A percentile compares a stretch with the other conserved stretches of the same genome.
Evolutionary conservation across 768 basidiomycete species (phyloP).

Genomic region (Tephrocybe sp.): DNA sequence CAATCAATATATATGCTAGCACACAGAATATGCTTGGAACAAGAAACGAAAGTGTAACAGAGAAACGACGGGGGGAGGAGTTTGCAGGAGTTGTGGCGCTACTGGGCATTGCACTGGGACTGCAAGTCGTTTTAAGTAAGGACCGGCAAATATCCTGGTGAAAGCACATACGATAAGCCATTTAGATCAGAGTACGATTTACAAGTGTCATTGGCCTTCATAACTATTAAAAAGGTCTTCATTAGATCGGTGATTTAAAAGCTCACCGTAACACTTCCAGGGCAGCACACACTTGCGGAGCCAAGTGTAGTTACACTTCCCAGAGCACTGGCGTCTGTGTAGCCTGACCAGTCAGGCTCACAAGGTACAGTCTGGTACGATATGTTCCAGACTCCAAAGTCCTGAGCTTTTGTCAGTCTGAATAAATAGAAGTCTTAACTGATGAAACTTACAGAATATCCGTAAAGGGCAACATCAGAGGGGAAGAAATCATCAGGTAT

Average conservation of each 20-base stretch:
- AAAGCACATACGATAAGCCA: conserved; percentile 57
- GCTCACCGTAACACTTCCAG: conserved; percentile 61
- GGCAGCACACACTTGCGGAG: conserved; percentile 65
- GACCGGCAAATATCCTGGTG: background rate
- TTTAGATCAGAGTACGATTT: conserved; percentile 71
- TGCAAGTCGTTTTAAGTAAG: conserved; percentile 15
- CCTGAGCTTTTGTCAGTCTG: conserved; percentile 36
- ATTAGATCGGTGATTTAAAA: background rate
- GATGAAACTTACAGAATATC: conserved; percentile 38
- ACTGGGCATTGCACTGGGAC: conserved; percentile 38
- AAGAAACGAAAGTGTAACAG: background rate
- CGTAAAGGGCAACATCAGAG: conserved; percentile 65
- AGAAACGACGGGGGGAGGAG: background rate
- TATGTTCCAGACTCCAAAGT: conserved; percentile 88
- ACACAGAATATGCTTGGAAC: conserved; percentile 1
- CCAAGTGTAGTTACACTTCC: conserved; percentile 65
- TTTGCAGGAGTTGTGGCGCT: background rate
- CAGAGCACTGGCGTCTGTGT: conserved; percentile 54
- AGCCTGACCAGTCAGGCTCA: conserved; percentile 62
- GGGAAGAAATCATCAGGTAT: conserved; percentile 78
- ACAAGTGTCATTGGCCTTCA: conserved; percentile 52
- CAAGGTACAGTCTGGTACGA: conserved; percentile 70
- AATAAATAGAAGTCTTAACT: background rate
- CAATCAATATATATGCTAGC: conserved; percentile 2
- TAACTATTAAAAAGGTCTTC: conserved; percentile 24